Evolutionary conservation across 495 filamentous ascomycete genomes (phyloP).

Genomic region (Penicillium macrosclerotiorum): DNA sequence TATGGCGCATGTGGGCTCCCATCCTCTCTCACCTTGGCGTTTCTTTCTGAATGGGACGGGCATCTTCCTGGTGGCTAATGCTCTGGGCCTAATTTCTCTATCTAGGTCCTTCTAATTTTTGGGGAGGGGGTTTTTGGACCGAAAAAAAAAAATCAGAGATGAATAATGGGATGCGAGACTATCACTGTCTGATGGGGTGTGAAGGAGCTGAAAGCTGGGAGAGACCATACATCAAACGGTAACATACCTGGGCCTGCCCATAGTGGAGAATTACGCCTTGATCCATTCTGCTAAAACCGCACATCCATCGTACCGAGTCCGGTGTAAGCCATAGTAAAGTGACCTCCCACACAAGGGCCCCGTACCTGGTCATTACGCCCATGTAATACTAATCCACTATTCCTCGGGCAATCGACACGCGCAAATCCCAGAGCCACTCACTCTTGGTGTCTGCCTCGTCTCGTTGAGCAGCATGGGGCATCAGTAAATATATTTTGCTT

Average conservation of each 20-base stretch:
- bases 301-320: constrained; percentile 23
- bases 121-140: no score
- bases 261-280: constrained; percentile 19
- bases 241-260: constrained; percentile 17
- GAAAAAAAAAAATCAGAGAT: no score
- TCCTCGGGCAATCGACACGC: no score
- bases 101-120: no score
- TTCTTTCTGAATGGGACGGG: no score
- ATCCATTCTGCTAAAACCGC: constrained; percentile 23
- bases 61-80: neutral
- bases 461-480: no score
- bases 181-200: no score
- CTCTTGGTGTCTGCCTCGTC: no score
- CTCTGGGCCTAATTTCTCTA: neutral
- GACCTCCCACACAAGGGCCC: constrained; percentile 10
- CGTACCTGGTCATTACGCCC: constrained; percentile 12
- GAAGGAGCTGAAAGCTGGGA: neutral
- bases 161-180: no score
- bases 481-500: no score
- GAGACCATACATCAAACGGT: constrained; percentile 9
- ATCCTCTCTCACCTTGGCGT: neutral
- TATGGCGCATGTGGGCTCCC: neutral
- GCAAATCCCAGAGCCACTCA: no score
- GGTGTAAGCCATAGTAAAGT: constrained; percentile 17
- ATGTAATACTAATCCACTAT: no score